phyloP scores from a whole-genome alignment of 805 yeast genomes.

The Metschnikowia baotianmanensis region DNA sequence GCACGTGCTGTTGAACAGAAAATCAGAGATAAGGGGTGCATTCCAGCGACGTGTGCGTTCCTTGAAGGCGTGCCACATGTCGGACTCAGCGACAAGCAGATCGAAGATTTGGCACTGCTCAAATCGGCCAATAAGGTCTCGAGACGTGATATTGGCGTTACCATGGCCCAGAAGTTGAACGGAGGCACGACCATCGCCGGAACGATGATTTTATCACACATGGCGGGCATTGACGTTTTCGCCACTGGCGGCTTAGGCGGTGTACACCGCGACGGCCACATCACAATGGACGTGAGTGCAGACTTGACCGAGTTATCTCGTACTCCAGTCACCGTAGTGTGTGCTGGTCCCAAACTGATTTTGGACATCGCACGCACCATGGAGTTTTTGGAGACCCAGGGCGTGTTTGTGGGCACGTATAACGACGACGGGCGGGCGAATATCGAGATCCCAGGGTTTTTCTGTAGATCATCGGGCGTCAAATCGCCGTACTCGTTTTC shows the following conservation, averaged over 20 bases:
- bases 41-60: slow-evolving; percentile 86
- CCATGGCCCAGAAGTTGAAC: slow-evolving; percentile 57
- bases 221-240: slow-evolving; percentile 78
- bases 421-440: slow-evolving; percentile 47
- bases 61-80: slow-evolving; percentile 68
- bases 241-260: slow-evolving; percentile 96
- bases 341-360: slow-evolving; percentile 88
- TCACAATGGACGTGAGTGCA: slow-evolving; percentile 79
- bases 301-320: slow-evolving; percentile 81
- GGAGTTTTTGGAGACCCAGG: slow-evolving; percentile 88
- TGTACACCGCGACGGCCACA: slow-evolving; percentile 75
- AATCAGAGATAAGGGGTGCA: slow-evolving; percentile 60
- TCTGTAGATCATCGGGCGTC: slow-evolving; percentile 72
- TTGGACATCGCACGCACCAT: slow-evolving; percentile 76
- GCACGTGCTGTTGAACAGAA: slow-evolving; percentile 64
- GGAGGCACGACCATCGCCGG: slow-evolving; percentile 93
- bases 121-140: slow-evolving; percentile 59
- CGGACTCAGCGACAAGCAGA: slow-evolving; percentile 52
- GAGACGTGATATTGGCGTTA: slow-evolving; percentile 72
- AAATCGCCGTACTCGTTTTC: slow-evolving; percentile 63
- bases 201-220: slow-evolving; percentile 76
- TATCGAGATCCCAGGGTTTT: slow-evolving; percentile 73
- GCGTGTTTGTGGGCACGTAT: slow-evolving; percentile 76
- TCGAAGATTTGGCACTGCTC: slow-evolving; percentile 49
- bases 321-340: slow-evolving; percentile 86